A percentile compares a stretch with the other conserved stretches of the same genome.
Evolutionary conservation across 2,329 filamentous ascomycete species (phyloP).

Genomic region (Colletotrichum salicis): DNA sequence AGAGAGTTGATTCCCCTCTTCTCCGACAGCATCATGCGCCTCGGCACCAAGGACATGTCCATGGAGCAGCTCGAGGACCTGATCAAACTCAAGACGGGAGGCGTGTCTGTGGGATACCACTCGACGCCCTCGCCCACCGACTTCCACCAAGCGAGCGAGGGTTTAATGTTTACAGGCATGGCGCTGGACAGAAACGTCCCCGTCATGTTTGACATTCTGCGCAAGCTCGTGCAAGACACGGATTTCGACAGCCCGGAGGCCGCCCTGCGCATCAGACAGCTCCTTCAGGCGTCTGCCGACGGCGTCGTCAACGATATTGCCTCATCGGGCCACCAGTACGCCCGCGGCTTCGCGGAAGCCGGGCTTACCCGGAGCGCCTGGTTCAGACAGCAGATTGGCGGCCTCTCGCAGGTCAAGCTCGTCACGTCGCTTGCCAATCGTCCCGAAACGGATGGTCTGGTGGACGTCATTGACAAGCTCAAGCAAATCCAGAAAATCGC

Average conservation of each 20-base stretch:
- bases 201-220: slow-evolving; percentile 88
- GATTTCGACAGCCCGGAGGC: slow-evolving; percentile 89
- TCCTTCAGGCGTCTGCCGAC: slow-evolving; percentile 87
- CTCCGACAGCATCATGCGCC: slow-evolving; percentile 89
- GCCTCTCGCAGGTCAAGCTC: slow-evolving; percentile 89
- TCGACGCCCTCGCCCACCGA: slow-evolving; percentile 81
- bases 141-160: slow-evolving; percentile 78
- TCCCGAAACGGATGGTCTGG: slow-evolving; percentile 73
- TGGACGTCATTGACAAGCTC: slow-evolving; percentile 82
- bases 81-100: slow-evolving; percentile 96
- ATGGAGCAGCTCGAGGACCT: slow-evolving; percentile 97
- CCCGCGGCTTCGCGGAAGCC: slow-evolving; percentile 84
- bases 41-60: slow-evolving; percentile 86
- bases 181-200: slow-evolving; percentile 90
- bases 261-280: slow-evolving; percentile 82
- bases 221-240: slow-evolving; percentile 84
- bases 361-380: slow-evolving; percentile 78
- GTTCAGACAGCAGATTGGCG: slow-evolving; percentile 84
- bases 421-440: slow-evolving; percentile 82
- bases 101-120: slow-evolving; percentile 86
- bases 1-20: slow-evolving; percentile 89
- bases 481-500: slow-evolving; percentile 86
- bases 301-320: slow-evolving; percentile 93
- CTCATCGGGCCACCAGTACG: slow-evolving; percentile 88
- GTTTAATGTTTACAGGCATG: slow-evolving; percentile 85